A percentile compares a stretch with the other conserved stretches of the same genome.
Conservation (phyloP, 768 basidiomycete species). For the Mycena belliarum region DNA sequence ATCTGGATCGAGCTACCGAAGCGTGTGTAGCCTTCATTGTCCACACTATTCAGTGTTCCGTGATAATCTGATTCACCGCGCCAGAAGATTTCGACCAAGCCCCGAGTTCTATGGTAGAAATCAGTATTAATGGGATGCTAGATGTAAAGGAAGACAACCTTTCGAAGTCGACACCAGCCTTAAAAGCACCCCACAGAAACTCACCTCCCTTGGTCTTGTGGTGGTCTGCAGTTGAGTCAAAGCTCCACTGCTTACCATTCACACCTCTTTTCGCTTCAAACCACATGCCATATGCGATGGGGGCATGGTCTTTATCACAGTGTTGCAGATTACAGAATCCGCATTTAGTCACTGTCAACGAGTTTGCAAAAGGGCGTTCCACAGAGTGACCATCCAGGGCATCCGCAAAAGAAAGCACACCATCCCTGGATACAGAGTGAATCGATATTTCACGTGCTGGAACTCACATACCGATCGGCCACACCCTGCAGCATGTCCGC, state of each 20-base stretch:
- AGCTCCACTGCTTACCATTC: background rate
- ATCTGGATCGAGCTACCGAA: constrained; percentile 20
- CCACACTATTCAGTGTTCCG: constrained; percentile 1
- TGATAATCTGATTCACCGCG: constrained; percentile 9
- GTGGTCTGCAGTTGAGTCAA: background rate
- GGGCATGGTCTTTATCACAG: background rate
- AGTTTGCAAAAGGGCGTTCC: background rate
- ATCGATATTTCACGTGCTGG: background rate
- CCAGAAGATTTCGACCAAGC: constrained; percentile 18
- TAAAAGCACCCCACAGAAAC: constrained; percentile 10
- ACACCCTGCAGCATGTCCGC: background rate
- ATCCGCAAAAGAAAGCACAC: constrained; percentile 7
- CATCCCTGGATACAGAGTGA: background rate
- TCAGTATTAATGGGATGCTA: background rate
- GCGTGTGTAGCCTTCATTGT: background rate
- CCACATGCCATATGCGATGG: constrained; percentile 6
- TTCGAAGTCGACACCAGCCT: constrained; percentile 8
- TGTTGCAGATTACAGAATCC: constrained; percentile 12
- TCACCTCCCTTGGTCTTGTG: constrained; percentile 3
- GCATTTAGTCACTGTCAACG: constrained; percentile 4
- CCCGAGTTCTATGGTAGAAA: constrained; percentile 3
- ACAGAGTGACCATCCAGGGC: constrained; percentile 13
- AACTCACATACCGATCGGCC: background rate
- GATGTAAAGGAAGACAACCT: background rate
- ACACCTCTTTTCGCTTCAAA: background rate